Conservation (phyloP, 2,329 filamentous ascomycete species). For the Tolypocladium endophyticum region DNA sequence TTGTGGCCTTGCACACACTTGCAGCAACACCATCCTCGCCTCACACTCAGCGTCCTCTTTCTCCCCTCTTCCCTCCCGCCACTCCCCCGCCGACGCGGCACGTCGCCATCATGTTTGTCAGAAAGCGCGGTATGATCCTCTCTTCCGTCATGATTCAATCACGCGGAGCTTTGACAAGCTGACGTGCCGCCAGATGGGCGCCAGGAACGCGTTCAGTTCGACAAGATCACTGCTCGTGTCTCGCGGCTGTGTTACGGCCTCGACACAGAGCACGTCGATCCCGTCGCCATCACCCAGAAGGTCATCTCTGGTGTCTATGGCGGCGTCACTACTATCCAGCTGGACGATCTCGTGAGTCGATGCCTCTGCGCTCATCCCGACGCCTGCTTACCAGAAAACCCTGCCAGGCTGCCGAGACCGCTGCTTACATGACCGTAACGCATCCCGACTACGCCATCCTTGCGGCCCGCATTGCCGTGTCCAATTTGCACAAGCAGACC, state of each 20-base stretch:
- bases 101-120: conserved; percentile 45
- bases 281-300: conserved; percentile 96
- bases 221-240: conserved; percentile 99
- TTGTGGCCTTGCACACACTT: conserved; percentile 12
- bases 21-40: conserved; percentile 13
- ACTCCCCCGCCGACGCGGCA: conserved; percentile 10
- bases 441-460: conserved; percentile 99
- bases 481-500: conserved; percentile 99
- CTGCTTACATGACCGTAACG: conserved; percentile 98
- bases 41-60: conserved; percentile 9
- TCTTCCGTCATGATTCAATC: not conserved
- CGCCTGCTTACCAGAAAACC: not conserved
- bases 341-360: conserved; percentile 82
- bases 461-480: conserved; percentile 94
- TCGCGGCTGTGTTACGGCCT: conserved; percentile 96
- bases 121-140: conserved; percentile 48
- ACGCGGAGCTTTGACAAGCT: conserved; percentile 8
- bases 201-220: conserved; percentile 99
- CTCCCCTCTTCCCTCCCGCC: conserved; percentile 8
- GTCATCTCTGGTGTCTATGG: conserved; percentile 99
- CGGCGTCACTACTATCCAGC: conserved; percentile 89
- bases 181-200: conserved; percentile 64
- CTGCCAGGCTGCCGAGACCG: conserved; percentile 84
- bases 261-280: conserved; percentile 89
- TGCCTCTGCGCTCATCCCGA: not conserved